Evolutionary conservation across 176 grass and related monocot genomes (phyloP).

Genomic region (Dactylis glomerata): DNA sequence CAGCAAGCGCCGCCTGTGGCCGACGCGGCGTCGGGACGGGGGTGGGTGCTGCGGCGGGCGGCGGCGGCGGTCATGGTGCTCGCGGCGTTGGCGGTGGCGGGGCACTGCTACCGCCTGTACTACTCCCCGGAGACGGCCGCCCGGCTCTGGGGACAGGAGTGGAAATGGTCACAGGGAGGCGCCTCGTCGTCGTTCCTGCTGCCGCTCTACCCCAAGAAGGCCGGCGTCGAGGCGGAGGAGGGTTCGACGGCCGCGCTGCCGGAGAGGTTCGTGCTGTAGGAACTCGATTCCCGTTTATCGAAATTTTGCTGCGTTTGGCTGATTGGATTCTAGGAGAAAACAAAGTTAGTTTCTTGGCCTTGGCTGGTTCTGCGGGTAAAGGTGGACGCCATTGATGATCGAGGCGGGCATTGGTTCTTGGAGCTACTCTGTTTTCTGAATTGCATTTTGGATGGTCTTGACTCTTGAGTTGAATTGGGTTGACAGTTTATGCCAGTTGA

Average conservation of each 20-base stretch:
- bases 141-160: not conserved
- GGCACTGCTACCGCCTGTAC: constrained; percentile 29
- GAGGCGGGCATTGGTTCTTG: not conserved
- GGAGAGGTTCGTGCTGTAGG: constrained; percentile 47
- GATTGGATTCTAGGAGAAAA: not conserved
- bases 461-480: too few species aligned
- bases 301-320: not conserved
- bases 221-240: not conserved
- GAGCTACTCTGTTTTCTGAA: not conserved
- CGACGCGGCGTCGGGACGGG: not conserved
- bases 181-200: constrained; percentile 66
- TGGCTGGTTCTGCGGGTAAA: not conserved
- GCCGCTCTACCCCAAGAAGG: constrained; percentile 54
- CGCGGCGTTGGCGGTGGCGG: constrained; percentile 37
- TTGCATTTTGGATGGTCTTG: not conserved
- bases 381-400: not conserved
- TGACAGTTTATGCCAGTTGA: not conserved
- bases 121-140: constrained; percentile 36
- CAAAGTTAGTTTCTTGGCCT: not conserved
- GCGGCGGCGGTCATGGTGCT: constrained; percentile 23
- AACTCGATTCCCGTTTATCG: not conserved
- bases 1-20: not conserved
- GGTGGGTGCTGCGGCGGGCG: not conserved
- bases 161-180: constrained; percentile 19
- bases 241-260: constrained; percentile 45